These are phyloP conservation scores for Russula emetica DNA, from an alignment of 768 basidiomycete genomes.

Conservation along the genomic window DNA sequence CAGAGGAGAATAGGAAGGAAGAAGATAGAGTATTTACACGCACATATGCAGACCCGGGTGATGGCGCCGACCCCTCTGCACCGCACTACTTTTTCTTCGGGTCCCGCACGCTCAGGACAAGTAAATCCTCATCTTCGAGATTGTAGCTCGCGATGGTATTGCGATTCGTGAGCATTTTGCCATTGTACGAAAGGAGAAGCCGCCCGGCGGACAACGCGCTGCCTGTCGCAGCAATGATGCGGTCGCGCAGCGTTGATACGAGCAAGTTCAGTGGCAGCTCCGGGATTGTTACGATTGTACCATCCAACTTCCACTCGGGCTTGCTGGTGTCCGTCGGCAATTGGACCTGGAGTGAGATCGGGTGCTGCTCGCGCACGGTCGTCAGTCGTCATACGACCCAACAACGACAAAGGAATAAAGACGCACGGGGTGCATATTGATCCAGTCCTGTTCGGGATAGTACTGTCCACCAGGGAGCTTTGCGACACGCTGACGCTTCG, in stretches of 20 bases:
- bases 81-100: constrained; percentile 58
- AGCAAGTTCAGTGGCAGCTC: constrained; percentile 81
- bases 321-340: constrained; percentile 77
- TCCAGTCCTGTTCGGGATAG: constrained; percentile 89
- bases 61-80: not conserved
- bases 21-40: not conserved
- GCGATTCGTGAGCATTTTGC: constrained; percentile 84
- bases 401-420: constrained; percentile 16
- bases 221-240: constrained; percentile 73
- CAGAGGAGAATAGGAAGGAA: not conserved
- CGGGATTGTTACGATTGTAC: constrained; percentile 66
- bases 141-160: constrained; percentile 84
- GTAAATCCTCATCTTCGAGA: constrained; percentile 83
- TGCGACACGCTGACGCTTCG: constrained; percentile 83
- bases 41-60: not conserved
- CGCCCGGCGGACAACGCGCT: constrained; percentile 76
- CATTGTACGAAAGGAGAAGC: constrained; percentile 72
- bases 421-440: constrained; percentile 78
- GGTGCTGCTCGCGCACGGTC: constrained; percentile 48
- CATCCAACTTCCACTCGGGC: constrained; percentile 92
- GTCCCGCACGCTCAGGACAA: constrained; percentile 74
- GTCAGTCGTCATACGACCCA: not conserved
- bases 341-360: constrained; percentile 81
- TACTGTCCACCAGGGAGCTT: constrained; percentile 80
- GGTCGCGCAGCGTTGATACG: constrained; percentile 86